Base-by-base conservation (phyloP, 495 filamentous ascomycete genomes). In the Daldinia decipiens region DNA sequence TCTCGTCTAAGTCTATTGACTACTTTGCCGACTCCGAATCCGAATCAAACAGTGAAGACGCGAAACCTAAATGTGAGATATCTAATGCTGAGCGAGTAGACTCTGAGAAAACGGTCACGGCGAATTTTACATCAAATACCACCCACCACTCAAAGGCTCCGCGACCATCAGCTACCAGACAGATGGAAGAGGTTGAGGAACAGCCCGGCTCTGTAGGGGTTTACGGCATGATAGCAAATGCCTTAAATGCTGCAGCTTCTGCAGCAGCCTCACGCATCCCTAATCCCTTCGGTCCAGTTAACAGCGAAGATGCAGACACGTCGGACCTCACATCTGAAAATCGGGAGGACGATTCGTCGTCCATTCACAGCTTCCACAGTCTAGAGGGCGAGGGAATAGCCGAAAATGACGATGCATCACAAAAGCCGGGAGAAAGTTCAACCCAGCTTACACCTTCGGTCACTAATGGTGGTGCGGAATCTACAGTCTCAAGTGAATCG, bases 1-100 rank as follows among this genome's bases (percentile, higher is more conserved):
- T 94, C 7, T 85, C 86, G 55, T 80, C 85, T 32, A 86, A 86
- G 55, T 84, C 86, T 15, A 78, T 83, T 32, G 75, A 75, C 4
- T 80, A 81, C 26, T 74, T 84, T 0, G 67, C 74, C 11, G 75
- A 84, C 0, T 65, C 75, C 11, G 75, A 84, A 0, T 65, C 75
- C 11, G 75, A 84, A 29, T 13, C 50, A 34, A 58, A 66, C 53
- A 64, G 40, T 47, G 60, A 60, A 27, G 74, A 72, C 47, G 66
- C 38, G 19, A 34, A 70, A 71, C 26, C 65, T 56, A 56, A 74
- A 60, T 50, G 38, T 5, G 59, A 67, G 17, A 59, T 47, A 24
- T 52, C 76, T 27, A 64, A 65, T 8, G 36, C 65, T 24, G 56
- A 76, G 43, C 36, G 59, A 51, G 52, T 61, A 58, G 40, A 64